Evolutionary conservation across 2,329 filamentous ascomycete species (phyloP), one percentile per base, ranked within the genome.

Genomic region (Hawksworthiomyces lignivorus): DNA sequence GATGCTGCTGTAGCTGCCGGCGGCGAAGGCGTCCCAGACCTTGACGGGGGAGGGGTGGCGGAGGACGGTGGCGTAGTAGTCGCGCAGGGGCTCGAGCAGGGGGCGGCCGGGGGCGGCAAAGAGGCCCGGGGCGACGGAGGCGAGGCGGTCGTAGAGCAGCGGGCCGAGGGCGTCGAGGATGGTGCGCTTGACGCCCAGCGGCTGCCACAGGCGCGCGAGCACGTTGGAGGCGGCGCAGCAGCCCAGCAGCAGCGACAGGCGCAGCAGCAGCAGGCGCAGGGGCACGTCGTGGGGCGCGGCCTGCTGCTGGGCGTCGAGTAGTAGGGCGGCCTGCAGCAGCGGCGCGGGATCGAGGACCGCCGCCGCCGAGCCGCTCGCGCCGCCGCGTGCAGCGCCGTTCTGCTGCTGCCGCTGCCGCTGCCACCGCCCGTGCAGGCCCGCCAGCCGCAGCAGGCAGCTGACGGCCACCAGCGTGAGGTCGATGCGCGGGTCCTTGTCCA

Each of bases 161-260:
- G 73, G 68, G 3, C 63, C 72, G 1, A 79, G 62, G 0, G 73
- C 70, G 47, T 78, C 73, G n/a, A 75, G 67, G 21, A 77, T 72
- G 0, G 71, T 73, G 18, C 74, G 67, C 56, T 79, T 79, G 2
- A 79, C 67, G 4, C 67, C 71, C 9, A 77, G 62, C 0, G 62
- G 62, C 10, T 63, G 59, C 72, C 73, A 78, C 3, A 73, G 55
- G n/a, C n/a, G n/a, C 26, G 67, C 55, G 19, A 66, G 59, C 0
- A 70, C 70, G 15, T 64, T 62, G 2, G 68, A 62, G 0, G 64
- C 64, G n/a, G n/a, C n/a, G n/a, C n/a, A n/a, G 11, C 69, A 72
- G 7, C 74, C 74, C 7, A 77, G 57, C 4, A 68, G 55, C 9
- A 75, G 57, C 38, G 75, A 72, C 3, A 77, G 52, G 41, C 73